Evolutionary conservation across 495 filamentous ascomycete genomes (phyloP).

Genomic region (Recurvomyces mirabilis): DNA sequence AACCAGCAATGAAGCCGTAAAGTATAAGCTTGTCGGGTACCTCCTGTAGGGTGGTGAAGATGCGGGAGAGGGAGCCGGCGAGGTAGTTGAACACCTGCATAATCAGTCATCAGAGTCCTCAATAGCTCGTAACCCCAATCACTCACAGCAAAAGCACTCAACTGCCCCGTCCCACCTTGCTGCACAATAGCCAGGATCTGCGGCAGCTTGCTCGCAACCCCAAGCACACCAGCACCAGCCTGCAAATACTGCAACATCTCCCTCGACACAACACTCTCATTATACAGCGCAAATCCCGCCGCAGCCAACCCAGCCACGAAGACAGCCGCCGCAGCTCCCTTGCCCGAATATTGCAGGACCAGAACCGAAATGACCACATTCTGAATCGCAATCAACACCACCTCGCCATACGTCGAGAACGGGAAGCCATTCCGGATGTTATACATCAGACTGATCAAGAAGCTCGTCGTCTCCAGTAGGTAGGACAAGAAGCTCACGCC

Average conservation of each 20-base stretch:
- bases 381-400: constrained; percentile 78
- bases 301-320: constrained; percentile 67
- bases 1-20: constrained; percentile 83
- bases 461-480: constrained; percentile 74
- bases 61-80: constrained; percentile 74
- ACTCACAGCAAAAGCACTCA: constrained; percentile 90
- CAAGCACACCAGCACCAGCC: constrained; percentile 69
- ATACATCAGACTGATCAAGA: constrained; percentile 80
- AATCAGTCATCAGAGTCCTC: constrained; percentile 7
- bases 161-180: constrained; percentile 81
- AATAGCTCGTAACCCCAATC: neutral
- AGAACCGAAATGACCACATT: constrained; percentile 78
- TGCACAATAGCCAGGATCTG: constrained; percentile 78
- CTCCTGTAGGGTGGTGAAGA: constrained; percentile 95
- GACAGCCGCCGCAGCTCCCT: constrained; percentile 46
- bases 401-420: constrained; percentile 93
- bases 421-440: constrained; percentile 82
- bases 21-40: constrained; percentile 91
- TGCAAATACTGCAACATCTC: constrained; percentile 64
- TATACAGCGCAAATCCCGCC: constrained; percentile 54
- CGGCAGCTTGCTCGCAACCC: constrained; percentile 79
- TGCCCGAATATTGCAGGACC: constrained; percentile 68
- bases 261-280: constrained; percentile 53
- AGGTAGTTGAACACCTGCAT: constrained; percentile 94
- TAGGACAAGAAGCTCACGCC: constrained; percentile 85